Conservation (phyloP, 768 basidiomycete genomes). For the Russula dissimulans region DNA sequence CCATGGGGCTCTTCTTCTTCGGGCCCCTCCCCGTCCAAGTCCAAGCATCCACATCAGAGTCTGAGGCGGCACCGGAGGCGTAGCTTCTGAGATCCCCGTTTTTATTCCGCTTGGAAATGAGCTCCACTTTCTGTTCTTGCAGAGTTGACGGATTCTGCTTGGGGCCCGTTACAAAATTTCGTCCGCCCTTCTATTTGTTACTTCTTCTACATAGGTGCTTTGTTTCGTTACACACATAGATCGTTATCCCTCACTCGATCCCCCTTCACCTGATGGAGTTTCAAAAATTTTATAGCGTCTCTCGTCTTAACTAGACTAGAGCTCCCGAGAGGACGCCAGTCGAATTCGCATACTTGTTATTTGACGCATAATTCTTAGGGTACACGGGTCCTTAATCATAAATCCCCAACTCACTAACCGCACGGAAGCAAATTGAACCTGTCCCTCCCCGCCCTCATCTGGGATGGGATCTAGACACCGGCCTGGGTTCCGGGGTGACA, state of each 20-base stretch:
- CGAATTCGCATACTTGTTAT: background rate
- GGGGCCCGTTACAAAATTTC: background rate
- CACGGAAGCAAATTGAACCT: background rate
- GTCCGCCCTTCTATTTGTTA: background rate
- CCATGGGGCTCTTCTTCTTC: constrained; percentile 12
- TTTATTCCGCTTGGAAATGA: background rate
- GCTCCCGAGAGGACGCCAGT: background rate
- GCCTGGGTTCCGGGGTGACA: background rate
- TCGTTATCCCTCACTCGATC: background rate
- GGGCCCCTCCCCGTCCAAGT: constrained; percentile 4
- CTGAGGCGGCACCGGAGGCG: constrained; percentile 6
- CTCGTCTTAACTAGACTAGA: background rate
- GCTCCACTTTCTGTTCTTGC: background rate
- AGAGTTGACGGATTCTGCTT: background rate
- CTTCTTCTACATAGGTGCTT: background rate
- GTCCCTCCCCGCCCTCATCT: too few species aligned
- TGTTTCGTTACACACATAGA: constrained; percentile 1
- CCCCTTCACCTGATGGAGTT: background rate
- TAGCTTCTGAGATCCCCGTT: background rate
- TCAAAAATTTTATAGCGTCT: constrained; percentile 2
- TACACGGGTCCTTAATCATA: background rate
- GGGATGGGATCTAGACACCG: too few species aligned
- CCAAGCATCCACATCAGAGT: background rate
- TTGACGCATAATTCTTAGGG: constrained; percentile 1
- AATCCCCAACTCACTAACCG: background rate